Percentiles rank a stretch among this genome's conserved stretches.
Evolutionary conservation across 129 eudicot species (phyloP).

Genomic region (Apium graveolens): DNA sequence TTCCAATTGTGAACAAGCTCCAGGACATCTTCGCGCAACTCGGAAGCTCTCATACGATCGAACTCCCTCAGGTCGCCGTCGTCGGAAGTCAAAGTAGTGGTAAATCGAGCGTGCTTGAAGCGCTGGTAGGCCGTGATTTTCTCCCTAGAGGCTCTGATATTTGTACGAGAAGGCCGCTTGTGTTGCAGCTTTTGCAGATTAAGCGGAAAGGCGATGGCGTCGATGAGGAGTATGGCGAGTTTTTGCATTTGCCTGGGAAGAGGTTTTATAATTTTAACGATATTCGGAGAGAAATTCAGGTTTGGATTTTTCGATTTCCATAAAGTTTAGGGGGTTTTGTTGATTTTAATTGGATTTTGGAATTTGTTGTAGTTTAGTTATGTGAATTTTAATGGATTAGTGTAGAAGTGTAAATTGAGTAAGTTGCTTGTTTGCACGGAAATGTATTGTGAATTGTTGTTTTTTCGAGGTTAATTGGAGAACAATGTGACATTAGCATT

Average conservation of each 20-base stretch:
- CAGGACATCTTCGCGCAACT: slow-evolving; percentile 95
- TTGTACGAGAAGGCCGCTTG: slow-evolving; percentile 93
- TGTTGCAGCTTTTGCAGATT: slow-evolving; percentile 70
- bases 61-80: slow-evolving; percentile 96
- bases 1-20: slow-evolving; percentile 85
- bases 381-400: background rate
- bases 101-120: slow-evolving; percentile 90
- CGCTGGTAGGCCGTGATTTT: slow-evolving; percentile 94
- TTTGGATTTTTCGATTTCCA: background rate
- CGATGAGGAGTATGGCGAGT: slow-evolving; percentile 89
- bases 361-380: too few relatives aligned
- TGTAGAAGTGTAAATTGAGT: background rate
- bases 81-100: slow-evolving; percentile 99
- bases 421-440: background rate
- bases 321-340: background rate
- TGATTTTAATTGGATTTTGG: background rate
- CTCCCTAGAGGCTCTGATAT: slow-evolving; percentile 88
- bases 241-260: slow-evolving; percentile 78
- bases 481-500: background rate
- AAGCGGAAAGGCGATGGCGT: slow-evolving; percentile 54
- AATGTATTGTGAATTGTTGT: background rate
- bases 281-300: slow-evolving; percentile 90
- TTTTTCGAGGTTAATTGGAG: background rate
- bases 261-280: slow-evolving; percentile 61
- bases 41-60: slow-evolving; percentile 58